Evolutionary conservation across 2,329 filamentous ascomycete genomes (phyloP).

Genomic region (Monascus ruber): DNA sequence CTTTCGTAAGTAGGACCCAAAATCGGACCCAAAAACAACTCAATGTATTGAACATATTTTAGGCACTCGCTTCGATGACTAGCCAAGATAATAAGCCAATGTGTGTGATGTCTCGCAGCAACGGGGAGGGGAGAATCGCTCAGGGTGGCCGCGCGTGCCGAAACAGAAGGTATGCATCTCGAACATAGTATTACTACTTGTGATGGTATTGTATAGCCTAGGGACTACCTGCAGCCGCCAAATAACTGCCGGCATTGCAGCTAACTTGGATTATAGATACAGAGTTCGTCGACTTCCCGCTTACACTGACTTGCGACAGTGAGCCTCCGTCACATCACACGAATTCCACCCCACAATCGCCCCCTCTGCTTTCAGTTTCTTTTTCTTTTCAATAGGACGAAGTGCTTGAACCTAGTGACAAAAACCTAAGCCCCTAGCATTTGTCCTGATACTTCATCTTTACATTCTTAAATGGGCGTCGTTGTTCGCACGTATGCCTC

Average conservation of each 20-base stretch:
- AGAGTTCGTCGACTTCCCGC: background rate
- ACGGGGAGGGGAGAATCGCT: conserved; percentile 40
- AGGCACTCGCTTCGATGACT: conserved; percentile 78
- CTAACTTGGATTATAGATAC: conserved; percentile 1
- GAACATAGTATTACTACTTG: too few species aligned
- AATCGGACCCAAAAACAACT: background rate
- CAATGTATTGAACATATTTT: background rate
- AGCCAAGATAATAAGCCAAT: conserved; percentile 61
- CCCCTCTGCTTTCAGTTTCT: too few species aligned
- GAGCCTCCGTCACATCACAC: background rate
- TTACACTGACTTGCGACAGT: background rate
- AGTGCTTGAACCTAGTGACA: too few species aligned
- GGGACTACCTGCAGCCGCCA: background rate
- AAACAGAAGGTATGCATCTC: conserved; percentile 11
- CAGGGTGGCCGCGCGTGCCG: conserved; percentile 31
- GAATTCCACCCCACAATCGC: too few species aligned
- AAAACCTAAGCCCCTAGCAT: too few species aligned
- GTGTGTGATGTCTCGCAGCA: conserved; percentile 78
- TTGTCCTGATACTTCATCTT: too few species aligned
- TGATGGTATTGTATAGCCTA: background rate
- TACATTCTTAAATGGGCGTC: too few species aligned
- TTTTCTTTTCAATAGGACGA: too few species aligned
- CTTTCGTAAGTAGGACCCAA: conserved; percentile 40
- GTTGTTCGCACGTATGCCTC: too few species aligned
- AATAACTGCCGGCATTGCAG: background rate